A percentile compares a stretch with the other conserved stretches of the same genome.
Evolutionary conservation across 1,284 basidiomycete genomes (phyloP).

Genomic region (Pseudozyma flocculosa): DNA sequence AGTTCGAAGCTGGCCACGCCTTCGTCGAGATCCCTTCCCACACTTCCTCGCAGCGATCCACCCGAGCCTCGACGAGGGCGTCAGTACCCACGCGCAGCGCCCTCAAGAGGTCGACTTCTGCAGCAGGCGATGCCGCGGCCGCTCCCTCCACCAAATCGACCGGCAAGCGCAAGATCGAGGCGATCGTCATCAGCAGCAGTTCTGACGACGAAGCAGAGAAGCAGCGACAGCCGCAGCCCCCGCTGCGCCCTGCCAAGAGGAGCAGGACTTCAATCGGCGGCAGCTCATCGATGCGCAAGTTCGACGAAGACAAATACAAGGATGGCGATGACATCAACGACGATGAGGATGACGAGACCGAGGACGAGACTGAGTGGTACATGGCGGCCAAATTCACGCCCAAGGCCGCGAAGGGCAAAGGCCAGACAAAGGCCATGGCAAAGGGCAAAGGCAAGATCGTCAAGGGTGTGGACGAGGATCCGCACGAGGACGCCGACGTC

Average conservation of each 20-base stretch:
- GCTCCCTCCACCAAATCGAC: neutral
- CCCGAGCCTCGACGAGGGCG: neutral
- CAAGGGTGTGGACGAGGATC: too few species aligned
- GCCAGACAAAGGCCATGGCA: slow-evolving; percentile 6
- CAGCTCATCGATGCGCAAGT: neutral
- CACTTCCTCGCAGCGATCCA: neutral
- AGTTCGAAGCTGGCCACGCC: neutral
- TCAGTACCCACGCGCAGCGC: too few species aligned
- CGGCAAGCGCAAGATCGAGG: neutral
- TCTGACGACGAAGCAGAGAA: neutral
- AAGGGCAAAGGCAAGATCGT: too few species aligned
- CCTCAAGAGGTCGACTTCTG: neutral
- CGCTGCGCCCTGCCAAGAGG: neutral
- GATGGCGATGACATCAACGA: neutral
- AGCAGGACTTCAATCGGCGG: too few species aligned
- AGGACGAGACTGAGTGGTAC: neutral
- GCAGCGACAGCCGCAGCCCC: too few species aligned
- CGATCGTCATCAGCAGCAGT: neutral
- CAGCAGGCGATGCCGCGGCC: neutral
- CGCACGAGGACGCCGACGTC: too few species aligned
- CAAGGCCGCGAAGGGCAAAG: slow-evolving; percentile 16
- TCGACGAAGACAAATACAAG: neutral
- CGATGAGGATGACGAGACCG: neutral
- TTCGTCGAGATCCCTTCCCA: neutral
- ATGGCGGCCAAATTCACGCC: neutral